phyloP scores from a whole-genome alignment of 225 moss, liverwort and hornwort genomes.

The Asterella californica region DNA sequence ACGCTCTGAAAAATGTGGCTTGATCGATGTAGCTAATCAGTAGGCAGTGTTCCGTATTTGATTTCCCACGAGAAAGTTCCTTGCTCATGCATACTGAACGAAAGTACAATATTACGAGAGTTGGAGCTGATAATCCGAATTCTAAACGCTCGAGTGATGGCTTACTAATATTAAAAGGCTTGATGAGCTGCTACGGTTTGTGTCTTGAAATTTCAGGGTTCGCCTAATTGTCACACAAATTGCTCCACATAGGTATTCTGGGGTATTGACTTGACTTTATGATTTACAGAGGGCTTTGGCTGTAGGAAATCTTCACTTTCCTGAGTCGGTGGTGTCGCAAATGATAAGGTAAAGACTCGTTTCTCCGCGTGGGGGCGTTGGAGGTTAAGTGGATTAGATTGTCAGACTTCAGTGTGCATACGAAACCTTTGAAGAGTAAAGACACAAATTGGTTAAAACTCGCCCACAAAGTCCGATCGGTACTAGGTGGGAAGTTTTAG shows the following conservation, averaged over 20 bases:
- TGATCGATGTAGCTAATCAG: background rate
- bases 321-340: slow-evolving; percentile 59
- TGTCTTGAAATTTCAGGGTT: background rate
- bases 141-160: background rate
- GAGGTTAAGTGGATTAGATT: background rate
- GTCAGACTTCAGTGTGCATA: too few species aligned
- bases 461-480: background rate
- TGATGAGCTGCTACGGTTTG: background rate
- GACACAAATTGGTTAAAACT: background rate
- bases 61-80: too few species aligned
- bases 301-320: slow-evolving; percentile 66
- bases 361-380: background rate
- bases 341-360: slow-evolving; percentile 67
- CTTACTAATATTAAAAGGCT: background rate
- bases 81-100: too few species aligned
- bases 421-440: background rate
- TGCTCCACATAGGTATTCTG: background rate
- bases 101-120: too few species aligned
- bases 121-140: background rate
- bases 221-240: too few species aligned
- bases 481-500: background rate
- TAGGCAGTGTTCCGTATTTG: background rate
- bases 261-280: background rate
- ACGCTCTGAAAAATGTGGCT: background rate
- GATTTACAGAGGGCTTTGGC: slow-evolving; percentile 58